These are phyloP conservation scores for Neostapfia colusana DNA, from an alignment of 176 grass and related monocot species.

Conservation along the genomic window DNA sequence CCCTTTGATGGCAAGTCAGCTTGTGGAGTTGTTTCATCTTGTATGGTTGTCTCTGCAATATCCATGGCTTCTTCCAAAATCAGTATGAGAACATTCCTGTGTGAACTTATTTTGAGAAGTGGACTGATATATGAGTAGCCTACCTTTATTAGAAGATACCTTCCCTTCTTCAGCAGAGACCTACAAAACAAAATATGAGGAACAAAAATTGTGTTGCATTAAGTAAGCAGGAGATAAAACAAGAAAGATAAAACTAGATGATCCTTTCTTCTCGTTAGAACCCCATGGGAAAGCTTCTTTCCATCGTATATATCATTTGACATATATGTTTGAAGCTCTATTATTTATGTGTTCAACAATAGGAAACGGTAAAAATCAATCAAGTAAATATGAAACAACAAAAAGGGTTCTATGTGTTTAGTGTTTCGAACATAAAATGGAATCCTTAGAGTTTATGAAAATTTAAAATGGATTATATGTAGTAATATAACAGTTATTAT, in stretches of 20 bases:
- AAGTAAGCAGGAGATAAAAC: slow-evolving; percentile 19
- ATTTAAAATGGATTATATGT: not conserved
- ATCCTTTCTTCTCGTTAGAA: not conserved
- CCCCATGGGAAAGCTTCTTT: not conserved
- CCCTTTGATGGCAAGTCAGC: slow-evolving; percentile 54
- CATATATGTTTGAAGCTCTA: not conserved
- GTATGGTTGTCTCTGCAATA: slow-evolving; percentile 37
- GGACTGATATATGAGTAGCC: slow-evolving; percentile 44
- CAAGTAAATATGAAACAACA: not conserved
- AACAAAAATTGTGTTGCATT: slow-evolving; percentile 18
- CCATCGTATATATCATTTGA: not conserved
- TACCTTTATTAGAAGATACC: slow-evolving; percentile 55
- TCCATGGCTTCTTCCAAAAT: slow-evolving; percentile 52
- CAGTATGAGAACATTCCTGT: slow-evolving; percentile 50
- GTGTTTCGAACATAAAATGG: not conserved
- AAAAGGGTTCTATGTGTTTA: not conserved
- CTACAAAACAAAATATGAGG: slow-evolving; percentile 45
- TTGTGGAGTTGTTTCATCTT: slow-evolving; percentile 41
- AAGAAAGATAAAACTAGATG: not conserved
- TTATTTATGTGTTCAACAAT: not conserved
- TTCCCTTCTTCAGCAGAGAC: slow-evolving; percentile 77
- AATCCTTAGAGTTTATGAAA: not conserved
- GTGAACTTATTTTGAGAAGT: slow-evolving; percentile 49
- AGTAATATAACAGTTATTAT: not conserved
- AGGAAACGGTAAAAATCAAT: not conserved